Evolutionary conservation across 2,329 filamentous ascomycete species (phyloP).

Genomic region (Phyllosticta citribraziliensis): DNA sequence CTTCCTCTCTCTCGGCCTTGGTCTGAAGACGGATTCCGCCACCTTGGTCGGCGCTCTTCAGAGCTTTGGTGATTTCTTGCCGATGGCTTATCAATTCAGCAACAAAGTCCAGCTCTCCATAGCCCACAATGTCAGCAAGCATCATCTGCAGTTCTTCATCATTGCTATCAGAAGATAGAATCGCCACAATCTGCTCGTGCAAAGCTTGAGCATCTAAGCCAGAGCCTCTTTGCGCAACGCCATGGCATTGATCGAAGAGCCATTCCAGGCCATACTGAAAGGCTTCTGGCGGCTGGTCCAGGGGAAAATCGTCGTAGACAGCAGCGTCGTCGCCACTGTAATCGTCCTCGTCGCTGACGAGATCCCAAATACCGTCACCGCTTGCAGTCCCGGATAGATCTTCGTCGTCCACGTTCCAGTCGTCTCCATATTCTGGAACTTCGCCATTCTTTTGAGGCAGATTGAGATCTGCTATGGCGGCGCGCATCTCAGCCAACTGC

Average conservation of each 20-base stretch:
- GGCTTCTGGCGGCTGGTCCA: slow-evolving; percentile 18
- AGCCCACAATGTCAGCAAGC: slow-evolving; percentile 82
- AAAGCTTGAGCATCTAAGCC: slow-evolving; percentile 62
- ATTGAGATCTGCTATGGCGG: slow-evolving; percentile 66
- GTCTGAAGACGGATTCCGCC: slow-evolving; percentile 54
- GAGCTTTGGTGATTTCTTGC: slow-evolving; percentile 45
- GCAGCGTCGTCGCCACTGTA: slow-evolving; percentile 57
- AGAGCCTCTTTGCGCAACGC: slow-evolving; percentile 54
- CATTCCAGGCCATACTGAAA: slow-evolving; percentile 52
- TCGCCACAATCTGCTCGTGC: slow-evolving; percentile 64
- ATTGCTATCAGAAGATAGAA: slow-evolving; percentile 57
- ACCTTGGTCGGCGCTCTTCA: slow-evolving; percentile 31
- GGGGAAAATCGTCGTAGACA: slow-evolving; percentile 29
- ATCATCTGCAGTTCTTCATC: slow-evolving; percentile 85
- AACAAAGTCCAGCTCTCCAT: slow-evolving; percentile 86
- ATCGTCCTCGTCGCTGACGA: slow-evolving; percentile 65
- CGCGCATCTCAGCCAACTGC: slow-evolving; percentile 77
- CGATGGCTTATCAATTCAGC: slow-evolving; percentile 80
- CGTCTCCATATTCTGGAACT: slow-evolving; percentile 43
- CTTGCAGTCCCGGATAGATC: slow-evolving; percentile 51
- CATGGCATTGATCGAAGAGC: slow-evolving; percentile 59
- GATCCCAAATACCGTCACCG: slow-evolving; percentile 83
- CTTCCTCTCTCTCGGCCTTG: slow-evolving; percentile 67
- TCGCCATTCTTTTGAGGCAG: slow-evolving; percentile 39
- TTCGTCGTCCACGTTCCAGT: slow-evolving; percentile 57